Percentiles rank a stretch among this genome's conserved stretches.
Evolutionary conservation across 2,329 filamentous ascomycete genomes (phyloP).

Genomic region (Fusarium sp.): DNA sequence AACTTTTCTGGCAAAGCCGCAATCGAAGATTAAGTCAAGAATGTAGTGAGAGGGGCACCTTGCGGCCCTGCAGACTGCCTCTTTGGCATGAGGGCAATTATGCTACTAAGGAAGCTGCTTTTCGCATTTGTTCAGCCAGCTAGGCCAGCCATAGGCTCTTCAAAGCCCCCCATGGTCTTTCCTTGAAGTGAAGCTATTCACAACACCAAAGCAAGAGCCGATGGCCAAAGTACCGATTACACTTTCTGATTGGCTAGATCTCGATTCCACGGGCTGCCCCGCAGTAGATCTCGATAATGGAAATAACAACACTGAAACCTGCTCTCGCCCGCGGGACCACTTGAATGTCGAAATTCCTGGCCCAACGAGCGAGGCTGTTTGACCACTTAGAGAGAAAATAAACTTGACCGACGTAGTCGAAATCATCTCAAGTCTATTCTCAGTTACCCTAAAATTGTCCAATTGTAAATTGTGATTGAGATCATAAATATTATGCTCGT

Average conservation of each 20-base stretch:
- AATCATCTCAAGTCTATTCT: too few relatives aligned
- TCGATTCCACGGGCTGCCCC: not conserved
- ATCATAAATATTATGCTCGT: too few relatives aligned
- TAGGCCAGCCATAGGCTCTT: not conserved
- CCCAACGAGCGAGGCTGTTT: not conserved
- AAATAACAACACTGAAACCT: not conserved
- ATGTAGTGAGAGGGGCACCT: not conserved
- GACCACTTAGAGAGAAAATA: not conserved
- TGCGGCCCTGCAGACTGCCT: not conserved
- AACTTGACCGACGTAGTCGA: too few relatives aligned
- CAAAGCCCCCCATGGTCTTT: not conserved
- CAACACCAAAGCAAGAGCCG: not conserved
- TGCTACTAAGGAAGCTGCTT: not conserved
- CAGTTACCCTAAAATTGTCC: too few relatives aligned
- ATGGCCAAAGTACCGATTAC: not conserved
- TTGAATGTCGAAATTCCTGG: not conserved
- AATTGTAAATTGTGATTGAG: not conserved
- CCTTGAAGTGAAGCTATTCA: not conserved
- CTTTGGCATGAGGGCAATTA: not conserved
- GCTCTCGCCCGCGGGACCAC: not conserved
- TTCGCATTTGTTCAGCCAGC: not conserved
- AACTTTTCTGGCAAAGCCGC: not conserved
- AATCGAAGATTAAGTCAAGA: not conserved
- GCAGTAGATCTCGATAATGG: not conserved
- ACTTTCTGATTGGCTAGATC: not conserved